These are phyloP conservation scores for Podospora bellae-mahoneyi DNA, from an alignment of 495 filamentous ascomycete species.

Conservation along the genomic window DNA sequence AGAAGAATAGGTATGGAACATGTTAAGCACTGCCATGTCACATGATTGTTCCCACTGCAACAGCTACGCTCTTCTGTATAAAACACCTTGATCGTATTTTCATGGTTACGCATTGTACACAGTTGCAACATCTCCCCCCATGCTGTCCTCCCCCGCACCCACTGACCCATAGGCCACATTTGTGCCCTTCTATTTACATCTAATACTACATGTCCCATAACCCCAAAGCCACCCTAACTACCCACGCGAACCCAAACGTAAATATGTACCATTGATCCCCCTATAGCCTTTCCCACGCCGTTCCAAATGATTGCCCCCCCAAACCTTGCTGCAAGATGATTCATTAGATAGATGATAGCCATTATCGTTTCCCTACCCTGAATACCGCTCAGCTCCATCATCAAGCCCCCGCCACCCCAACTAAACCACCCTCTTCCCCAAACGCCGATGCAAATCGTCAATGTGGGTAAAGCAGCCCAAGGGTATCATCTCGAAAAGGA, in stretches of 20 bases:
- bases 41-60: too few relatives aligned
- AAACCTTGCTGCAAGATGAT: background rate
- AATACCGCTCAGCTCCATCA: too few relatives aligned
- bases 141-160: background rate
- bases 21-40: background rate
- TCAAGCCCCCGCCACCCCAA: background rate
- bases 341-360: background rate
- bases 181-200: background rate
- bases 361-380: background rate
- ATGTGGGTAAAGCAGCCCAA: background rate
- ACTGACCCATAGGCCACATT: background rate
- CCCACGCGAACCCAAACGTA: background rate
- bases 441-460: conserved; percentile 15
- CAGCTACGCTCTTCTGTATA: background rate
- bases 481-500: conserved; percentile 19
- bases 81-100: background rate
- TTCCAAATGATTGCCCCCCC: background rate
- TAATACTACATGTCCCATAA: background rate
- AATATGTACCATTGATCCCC: too few relatives aligned
- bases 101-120: background rate
- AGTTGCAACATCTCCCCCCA: background rate
- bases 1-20: background rate
- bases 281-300: background rate
- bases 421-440: background rate
- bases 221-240: background rate